phyloP scores from a whole-genome alignment of 192 early-diverging fungal species.

The Coemansia sp. region DNA sequence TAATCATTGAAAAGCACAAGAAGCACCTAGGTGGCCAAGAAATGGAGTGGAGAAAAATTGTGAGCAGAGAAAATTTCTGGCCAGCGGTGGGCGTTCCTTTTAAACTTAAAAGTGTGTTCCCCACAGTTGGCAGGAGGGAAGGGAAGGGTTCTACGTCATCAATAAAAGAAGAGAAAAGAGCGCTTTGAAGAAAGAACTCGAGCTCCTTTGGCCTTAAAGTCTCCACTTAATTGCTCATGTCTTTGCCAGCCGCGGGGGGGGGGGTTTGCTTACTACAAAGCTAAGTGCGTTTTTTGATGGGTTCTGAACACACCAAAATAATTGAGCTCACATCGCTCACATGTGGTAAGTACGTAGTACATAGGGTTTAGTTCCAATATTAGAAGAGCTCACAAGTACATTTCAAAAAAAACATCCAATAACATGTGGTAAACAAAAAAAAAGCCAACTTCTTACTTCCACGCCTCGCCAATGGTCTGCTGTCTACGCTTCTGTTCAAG shows the following conservation, averaged over 20 bases:
- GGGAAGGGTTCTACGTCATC: not conserved
- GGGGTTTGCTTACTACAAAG: not conserved
- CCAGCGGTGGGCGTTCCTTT: not conserved
- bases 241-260: too few relatives aligned
- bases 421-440: not conserved
- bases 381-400: not conserved
- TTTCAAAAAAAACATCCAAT: not conserved
- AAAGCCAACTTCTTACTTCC: constrained; percentile 20
- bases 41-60: not conserved
- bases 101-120: not conserved
- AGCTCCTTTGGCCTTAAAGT: too few relatives aligned
- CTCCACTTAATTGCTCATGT: too few relatives aligned
- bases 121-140: not conserved
- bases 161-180: not conserved
- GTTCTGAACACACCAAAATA: not conserved
- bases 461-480: constrained; percentile 46
- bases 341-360: too few relatives aligned
- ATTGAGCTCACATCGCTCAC: not conserved
- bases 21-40: not conserved
- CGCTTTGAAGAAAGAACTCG: not conserved
- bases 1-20: not conserved
- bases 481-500: constrained; percentile 26
- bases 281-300: not conserved
- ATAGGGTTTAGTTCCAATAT: too few relatives aligned
- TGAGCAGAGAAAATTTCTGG: not conserved